Evolutionary conservation across 2,329 filamentous ascomycete genomes (phyloP).

Genomic region (Hirsutella thompsonii): DNA sequence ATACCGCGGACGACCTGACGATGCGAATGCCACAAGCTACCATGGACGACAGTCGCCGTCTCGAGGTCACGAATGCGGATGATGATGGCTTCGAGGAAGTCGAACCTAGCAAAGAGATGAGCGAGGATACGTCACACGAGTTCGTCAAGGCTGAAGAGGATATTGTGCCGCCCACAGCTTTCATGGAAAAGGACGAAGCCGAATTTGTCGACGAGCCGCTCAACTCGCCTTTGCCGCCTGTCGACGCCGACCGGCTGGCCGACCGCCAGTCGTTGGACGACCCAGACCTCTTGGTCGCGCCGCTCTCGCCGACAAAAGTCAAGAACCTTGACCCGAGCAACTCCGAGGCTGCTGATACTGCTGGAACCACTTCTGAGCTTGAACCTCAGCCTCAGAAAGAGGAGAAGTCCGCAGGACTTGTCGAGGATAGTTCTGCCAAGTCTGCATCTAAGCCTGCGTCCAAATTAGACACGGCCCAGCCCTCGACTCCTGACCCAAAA

Average conservation of each 20-base stretch:
- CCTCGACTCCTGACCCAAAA: slow-evolving; percentile 4
- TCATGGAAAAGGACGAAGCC: slow-evolving; percentile 45
- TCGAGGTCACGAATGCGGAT: slow-evolving; percentile 69
- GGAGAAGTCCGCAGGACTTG: background rate
- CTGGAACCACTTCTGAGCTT: background rate
- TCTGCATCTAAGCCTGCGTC: slow-evolving; percentile 5
- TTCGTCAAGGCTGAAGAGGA: slow-evolving; percentile 49
- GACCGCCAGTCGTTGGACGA: slow-evolving; percentile 36
- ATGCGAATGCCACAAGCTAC: slow-evolving; percentile 40
- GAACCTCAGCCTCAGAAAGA: background rate
- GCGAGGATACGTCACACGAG: slow-evolving; percentile 59
- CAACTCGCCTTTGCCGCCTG: slow-evolving; percentile 51
- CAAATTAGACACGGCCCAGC: slow-evolving; percentile 6
- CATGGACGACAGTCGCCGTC: slow-evolving; percentile 50
- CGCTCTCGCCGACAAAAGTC: slow-evolving; percentile 37
- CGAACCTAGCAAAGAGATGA: slow-evolving; percentile 52
- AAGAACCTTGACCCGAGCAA: slow-evolving; percentile 9
- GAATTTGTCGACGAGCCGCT: slow-evolving; percentile 71
- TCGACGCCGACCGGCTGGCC: slow-evolving; percentile 44
- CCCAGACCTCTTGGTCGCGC: slow-evolving; percentile 41
- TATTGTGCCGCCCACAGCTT: slow-evolving; percentile 19
- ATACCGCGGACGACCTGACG: slow-evolving; percentile 42
- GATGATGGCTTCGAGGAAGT: slow-evolving; percentile 96
- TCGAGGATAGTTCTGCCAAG: background rate
- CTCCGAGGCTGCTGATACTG: background rate